Evolutionary conservation across 495 filamentous ascomycete species (phyloP).

Genomic region (Delitschia confertaspora): DNA sequence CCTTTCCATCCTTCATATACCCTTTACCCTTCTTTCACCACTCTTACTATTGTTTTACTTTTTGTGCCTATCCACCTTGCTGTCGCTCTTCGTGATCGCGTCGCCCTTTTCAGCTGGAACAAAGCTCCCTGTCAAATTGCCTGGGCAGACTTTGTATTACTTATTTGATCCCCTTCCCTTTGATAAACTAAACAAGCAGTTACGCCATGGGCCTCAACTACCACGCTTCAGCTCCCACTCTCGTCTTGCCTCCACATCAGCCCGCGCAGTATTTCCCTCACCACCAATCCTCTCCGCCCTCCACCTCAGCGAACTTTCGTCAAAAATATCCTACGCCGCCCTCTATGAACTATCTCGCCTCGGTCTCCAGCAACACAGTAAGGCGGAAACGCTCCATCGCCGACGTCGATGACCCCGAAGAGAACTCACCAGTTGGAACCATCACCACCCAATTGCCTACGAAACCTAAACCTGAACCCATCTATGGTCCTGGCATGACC

Average conservation of each 20-base stretch:
- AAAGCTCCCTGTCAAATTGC: too few species aligned
- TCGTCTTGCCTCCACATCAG: slow-evolving; percentile 28
- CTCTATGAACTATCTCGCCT: slow-evolving; percentile 30
- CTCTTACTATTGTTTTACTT: slow-evolving; percentile 6
- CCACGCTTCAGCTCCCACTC: slow-evolving; percentile 28
- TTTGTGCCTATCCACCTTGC: slow-evolving; percentile 12
- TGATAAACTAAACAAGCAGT: slow-evolving; percentile 30
- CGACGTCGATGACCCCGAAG: slow-evolving; percentile 48
- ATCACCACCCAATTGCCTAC: slow-evolving; percentile 31
- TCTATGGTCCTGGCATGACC: slow-evolving; percentile 67
- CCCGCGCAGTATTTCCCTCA: slow-evolving; percentile 19
- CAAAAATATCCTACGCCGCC: slow-evolving; percentile 28
- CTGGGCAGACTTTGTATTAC: slow-evolving; percentile 22
- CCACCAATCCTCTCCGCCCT: slow-evolving; percentile 19
- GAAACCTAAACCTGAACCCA: slow-evolving; percentile 45
- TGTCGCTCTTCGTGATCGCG: slow-evolving; percentile 16
- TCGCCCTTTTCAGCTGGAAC: too few species aligned
- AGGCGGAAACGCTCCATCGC: slow-evolving; percentile 59
- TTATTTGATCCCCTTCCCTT: slow-evolving; percentile 6
- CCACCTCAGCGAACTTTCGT: slow-evolving; percentile 12
- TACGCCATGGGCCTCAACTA: slow-evolving; percentile 32
- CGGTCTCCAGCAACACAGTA: slow-evolving; percentile 35
- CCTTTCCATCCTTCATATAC: slow-evolving; percentile 14
- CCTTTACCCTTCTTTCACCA: slow-evolving; percentile 3
- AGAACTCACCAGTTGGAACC: slow-evolving; percentile 39